phyloP scores from a whole-genome alignment of 2,329 filamentous ascomycete species.

The Fusarium tricinctum region DNA sequence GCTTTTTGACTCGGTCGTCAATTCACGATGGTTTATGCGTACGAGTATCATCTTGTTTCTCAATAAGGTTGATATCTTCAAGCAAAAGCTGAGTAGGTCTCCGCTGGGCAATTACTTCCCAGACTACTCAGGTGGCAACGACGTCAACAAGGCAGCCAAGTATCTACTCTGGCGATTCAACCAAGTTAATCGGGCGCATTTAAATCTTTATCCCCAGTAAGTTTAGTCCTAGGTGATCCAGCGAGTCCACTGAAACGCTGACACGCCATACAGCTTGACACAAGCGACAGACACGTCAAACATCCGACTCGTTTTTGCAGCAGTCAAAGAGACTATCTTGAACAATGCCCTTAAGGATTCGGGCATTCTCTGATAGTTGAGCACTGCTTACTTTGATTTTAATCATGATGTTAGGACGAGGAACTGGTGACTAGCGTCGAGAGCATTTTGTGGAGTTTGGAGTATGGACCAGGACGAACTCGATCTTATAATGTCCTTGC shows the following conservation, averaged over 20 bases:
- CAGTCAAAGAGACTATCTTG: slow-evolving; percentile 98
- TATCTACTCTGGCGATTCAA: slow-evolving; percentile 99
- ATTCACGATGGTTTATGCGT: slow-evolving; percentile 98
- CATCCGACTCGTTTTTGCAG: slow-evolving; percentile 96
- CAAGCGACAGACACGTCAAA: slow-evolving; percentile 99
- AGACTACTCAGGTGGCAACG: slow-evolving; percentile 96
- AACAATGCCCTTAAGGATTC: slow-evolving; percentile 99
- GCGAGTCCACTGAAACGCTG: slow-evolving; percentile 16
- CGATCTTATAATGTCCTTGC: slow-evolving; percentile 42
- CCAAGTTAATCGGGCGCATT: slow-evolving; percentile 94
- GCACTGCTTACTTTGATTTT: slow-evolving; percentile 34
- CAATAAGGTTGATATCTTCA: slow-evolving; percentile 99
- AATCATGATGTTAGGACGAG: slow-evolving; percentile 45
- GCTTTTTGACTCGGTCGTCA: slow-evolving; percentile 97
- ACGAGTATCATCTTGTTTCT: slow-evolving; percentile 99
- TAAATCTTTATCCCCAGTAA: slow-evolving; percentile 98
- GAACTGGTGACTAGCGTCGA: slow-evolving; percentile 47
- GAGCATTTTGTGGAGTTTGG: slow-evolving; percentile 50
- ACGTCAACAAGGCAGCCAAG: slow-evolving; percentile 98
- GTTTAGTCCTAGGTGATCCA: slow-evolving; percentile 51
- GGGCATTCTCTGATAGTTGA: slow-evolving; percentile 80
- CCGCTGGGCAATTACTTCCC: slow-evolving; percentile 96
- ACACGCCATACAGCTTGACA: slow-evolving; percentile 76
- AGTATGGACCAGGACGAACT: slow-evolving; percentile 42
- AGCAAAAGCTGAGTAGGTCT: slow-evolving; percentile 90